Percentiles rank a stretch among this genome's conserved stretches.
Conservation (phyloP, 2,329 filamentous ascomycete genomes). For the Beauveria sp. region DNA sequence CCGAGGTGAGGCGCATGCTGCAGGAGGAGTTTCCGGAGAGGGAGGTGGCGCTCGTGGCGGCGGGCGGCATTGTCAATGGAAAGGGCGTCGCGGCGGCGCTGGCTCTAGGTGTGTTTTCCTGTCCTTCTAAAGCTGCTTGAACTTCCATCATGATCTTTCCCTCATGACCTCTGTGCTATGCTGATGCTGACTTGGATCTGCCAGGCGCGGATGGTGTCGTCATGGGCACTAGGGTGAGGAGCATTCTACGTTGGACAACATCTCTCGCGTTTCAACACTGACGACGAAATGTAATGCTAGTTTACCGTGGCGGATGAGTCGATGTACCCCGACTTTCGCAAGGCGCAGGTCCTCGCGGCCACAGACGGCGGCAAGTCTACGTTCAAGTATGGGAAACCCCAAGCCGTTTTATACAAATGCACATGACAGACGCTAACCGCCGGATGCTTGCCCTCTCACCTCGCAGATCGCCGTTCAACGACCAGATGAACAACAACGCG, state of each 20-base stretch:
- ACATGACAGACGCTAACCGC: not conserved
- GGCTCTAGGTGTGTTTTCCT: conserved; percentile 37
- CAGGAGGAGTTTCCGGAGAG: conserved; percentile 26
- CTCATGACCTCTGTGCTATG: not conserved
- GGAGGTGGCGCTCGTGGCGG: conserved; percentile 40
- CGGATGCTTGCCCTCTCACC: not conserved
- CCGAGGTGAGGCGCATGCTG: conserved; percentile 46
- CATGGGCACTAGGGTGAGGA: conserved; percentile 34
- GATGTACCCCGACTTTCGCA: conserved; percentile 31
- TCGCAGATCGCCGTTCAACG: conserved; percentile 32
- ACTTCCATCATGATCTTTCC: too few species aligned
- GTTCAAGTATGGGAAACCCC: conserved; percentile 30
- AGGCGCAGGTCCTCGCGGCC: conserved; percentile 32
- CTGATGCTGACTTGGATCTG: not conserved
- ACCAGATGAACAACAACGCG: conserved; percentile 28
- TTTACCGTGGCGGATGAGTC: conserved; percentile 39
- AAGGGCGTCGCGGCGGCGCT: conserved; percentile 48
- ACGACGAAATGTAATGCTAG: conserved; percentile 16
- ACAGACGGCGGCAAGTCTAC: conserved; percentile 38
- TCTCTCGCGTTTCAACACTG: not conserved
- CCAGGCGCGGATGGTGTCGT: conserved; percentile 36
- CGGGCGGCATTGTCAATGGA: conserved; percentile 52
- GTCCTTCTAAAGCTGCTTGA: not conserved
- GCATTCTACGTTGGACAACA: conserved; percentile 6
- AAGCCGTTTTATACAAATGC: not conserved